Percentiles rank a stretch among this genome's conserved stretches.
These are phyloP conservation scores for Nemania abortiva DNA, from an alignment of 2,329 filamentous ascomycete species.

Conservation along the genomic window DNA sequence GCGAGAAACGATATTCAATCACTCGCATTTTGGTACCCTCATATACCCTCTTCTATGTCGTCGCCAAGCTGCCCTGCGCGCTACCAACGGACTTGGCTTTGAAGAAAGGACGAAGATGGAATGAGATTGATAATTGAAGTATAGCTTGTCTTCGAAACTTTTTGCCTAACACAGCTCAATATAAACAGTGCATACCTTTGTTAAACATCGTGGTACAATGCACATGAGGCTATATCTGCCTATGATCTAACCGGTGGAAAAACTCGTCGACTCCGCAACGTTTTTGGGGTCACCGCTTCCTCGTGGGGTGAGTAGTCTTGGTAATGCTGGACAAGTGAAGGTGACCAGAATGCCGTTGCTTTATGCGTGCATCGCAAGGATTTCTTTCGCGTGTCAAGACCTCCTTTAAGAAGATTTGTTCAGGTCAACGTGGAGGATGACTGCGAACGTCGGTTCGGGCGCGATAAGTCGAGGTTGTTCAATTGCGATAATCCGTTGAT, in stretches of 20 bases:
- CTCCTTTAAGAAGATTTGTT: not conserved
- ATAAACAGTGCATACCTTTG: not conserved
- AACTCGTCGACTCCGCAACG: slow-evolving; percentile 23
- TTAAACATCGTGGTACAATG: slow-evolving; percentile 14
- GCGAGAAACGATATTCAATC: not conserved
- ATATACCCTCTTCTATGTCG: slow-evolving; percentile 16
- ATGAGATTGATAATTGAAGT: not conserved
- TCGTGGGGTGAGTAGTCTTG: not conserved
- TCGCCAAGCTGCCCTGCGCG: slow-evolving; percentile 10
- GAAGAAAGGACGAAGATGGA: not conserved
- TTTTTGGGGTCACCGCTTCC: slow-evolving; percentile 4
- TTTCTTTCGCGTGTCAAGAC: not conserved
- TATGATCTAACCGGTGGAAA: slow-evolving; percentile 37
- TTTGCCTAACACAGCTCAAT: slow-evolving; percentile 9
- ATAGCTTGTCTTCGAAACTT: not conserved
- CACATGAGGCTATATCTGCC: slow-evolving; percentile 1
- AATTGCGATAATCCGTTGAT: not conserved
- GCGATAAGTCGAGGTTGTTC: slow-evolving; percentile 3
- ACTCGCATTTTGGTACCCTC: not conserved
- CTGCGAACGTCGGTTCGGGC: not conserved
- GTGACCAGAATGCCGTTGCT: not conserved
- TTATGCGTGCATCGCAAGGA: not conserved
- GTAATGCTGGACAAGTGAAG: not conserved
- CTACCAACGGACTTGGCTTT: not conserved
- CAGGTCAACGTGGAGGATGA: not conserved